These are phyloP conservation scores for Colletotrichum zoysiae DNA, from an alignment of 2,329 filamentous ascomycete species.

Conservation along the genomic window DNA sequence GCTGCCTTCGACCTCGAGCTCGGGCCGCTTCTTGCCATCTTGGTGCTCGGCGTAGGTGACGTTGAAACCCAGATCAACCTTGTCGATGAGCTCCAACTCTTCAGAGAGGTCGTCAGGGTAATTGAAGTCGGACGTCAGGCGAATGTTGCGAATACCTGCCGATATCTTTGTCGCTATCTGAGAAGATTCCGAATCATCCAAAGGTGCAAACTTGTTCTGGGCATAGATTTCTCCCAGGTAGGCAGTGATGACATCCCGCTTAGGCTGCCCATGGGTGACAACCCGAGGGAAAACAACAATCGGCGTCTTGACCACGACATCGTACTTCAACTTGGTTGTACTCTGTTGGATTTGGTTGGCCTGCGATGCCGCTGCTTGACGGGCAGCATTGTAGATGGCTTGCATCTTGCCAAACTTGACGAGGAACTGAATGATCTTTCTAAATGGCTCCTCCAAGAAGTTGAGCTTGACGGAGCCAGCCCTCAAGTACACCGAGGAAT, in stretches of 20 bases:
- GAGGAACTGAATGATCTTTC: slow-evolving; percentile 97
- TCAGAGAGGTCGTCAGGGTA: slow-evolving; percentile 80
- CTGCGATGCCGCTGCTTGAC: slow-evolving; percentile 93
- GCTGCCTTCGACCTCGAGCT: slow-evolving; percentile 89
- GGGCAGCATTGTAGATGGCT: slow-evolving; percentile 95
- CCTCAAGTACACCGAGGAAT: slow-evolving; percentile 89
- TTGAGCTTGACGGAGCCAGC: slow-evolving; percentile 97
- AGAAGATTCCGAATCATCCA: slow-evolving; percentile 81
- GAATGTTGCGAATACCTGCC: slow-evolving; percentile 91
- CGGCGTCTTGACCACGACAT: slow-evolving; percentile 92
- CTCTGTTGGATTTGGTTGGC: slow-evolving; percentile 94
- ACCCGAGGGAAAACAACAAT: slow-evolving; percentile 94
- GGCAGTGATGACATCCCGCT: slow-evolving; percentile 87
- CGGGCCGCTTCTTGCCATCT: slow-evolving; percentile 80
- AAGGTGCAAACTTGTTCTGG: slow-evolving; percentile 88
- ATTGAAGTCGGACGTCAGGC: slow-evolving; percentile 89
- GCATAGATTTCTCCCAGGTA: slow-evolving; percentile 98
- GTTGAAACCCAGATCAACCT: slow-evolving; percentile 93
- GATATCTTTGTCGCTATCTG: slow-evolving; percentile 89
- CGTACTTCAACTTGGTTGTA: slow-evolving; percentile 91
- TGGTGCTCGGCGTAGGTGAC: slow-evolving; percentile 93
- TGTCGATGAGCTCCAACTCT: slow-evolving; percentile 95
- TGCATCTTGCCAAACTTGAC: slow-evolving; percentile 99
- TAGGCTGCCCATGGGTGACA: slow-evolving; percentile 75
- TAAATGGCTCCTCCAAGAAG: slow-evolving; percentile 96